Percentiles rank a stretch among this genome's conserved stretches.
These are phyloP conservation scores for Ophiostoma angusticollis DNA, from an alignment of 2,329 filamentous ascomycete species.

Conservation along the genomic window DNA sequence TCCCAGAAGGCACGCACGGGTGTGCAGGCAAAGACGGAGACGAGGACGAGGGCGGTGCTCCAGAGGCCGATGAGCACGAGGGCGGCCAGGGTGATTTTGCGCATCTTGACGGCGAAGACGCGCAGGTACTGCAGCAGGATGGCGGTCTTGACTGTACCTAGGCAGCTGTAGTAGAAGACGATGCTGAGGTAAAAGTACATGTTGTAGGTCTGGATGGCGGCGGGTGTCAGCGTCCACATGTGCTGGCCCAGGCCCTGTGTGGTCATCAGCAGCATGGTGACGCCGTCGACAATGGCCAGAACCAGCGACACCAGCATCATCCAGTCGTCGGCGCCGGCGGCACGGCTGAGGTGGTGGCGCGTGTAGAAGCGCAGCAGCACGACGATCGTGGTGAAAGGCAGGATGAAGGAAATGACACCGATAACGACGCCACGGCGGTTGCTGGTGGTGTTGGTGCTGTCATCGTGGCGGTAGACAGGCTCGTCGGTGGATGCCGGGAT, in stretches of 20 bases:
- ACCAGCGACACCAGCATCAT: conserved; percentile 27
- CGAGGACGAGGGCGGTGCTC: conserved; percentile 24
- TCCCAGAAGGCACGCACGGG: conserved; percentile 26
- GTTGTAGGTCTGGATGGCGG: conserved; percentile 7
- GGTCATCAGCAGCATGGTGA: conserved; percentile 11
- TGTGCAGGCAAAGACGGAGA: conserved; percentile 23
- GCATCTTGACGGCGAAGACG: conserved; percentile 23
- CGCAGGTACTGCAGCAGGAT: conserved; percentile 28
- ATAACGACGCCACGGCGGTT: conserved; percentile 16
- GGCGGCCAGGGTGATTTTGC: conserved; percentile 18
- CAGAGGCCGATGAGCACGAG: conserved; percentile 23
- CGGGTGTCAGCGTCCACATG: conserved; percentile 9
- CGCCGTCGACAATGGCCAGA: conserved; percentile 8
- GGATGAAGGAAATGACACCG: conserved; percentile 15
- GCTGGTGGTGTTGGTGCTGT: conserved; percentile 6
- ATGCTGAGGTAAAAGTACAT: conserved; percentile 26
- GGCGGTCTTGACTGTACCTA: conserved; percentile 24
- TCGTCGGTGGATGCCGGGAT: background rate
- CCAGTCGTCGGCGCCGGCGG: conserved; percentile 22
- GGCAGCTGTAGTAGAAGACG: conserved; percentile 24
- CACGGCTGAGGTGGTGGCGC: conserved; percentile 17
- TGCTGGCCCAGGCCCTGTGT: conserved; percentile 12
- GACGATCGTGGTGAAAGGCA: conserved; percentile 16
- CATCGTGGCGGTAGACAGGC: background rate
- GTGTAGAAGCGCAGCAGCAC: conserved; percentile 21